A percentile compares a stretch with the other conserved stretches of the same genome.
Conservation (phyloP, 192 early-diverging fungal genomes). For the Entomortierella lignicola region DNA sequence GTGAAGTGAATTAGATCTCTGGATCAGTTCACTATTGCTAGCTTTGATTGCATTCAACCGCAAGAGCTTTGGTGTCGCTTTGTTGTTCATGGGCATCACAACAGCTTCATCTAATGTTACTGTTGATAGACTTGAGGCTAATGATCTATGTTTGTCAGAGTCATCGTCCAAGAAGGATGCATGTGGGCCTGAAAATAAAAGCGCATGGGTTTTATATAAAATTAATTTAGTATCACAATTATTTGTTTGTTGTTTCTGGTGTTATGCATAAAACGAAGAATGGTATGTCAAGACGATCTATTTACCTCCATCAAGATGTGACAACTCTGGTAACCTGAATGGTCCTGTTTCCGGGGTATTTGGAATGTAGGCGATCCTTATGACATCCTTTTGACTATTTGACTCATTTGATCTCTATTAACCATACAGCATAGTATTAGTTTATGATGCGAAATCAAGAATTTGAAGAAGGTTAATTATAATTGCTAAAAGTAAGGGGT, state of each 20-base stretch:
- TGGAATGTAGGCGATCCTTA: constrained; percentile 33
- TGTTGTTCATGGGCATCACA: constrained; percentile 20
- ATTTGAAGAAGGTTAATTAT: no score
- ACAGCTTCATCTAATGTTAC: constrained; percentile 36
- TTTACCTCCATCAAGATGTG: constrained; percentile 22
- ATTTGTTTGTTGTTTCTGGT: no score
- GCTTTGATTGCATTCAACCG: constrained; percentile 29
- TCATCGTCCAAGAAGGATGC: constrained; percentile 9
- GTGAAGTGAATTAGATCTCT: constrained; percentile 40
- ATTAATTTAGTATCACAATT: no score
- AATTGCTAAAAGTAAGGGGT: no score
- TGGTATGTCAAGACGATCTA: no score
- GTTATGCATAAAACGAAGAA: no score
- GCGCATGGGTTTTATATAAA: constrained; percentile 5
- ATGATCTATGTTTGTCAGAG: constrained; percentile 25
- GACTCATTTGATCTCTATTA: background rate
- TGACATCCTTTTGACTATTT: constrained; percentile 12
- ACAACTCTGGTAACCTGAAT: background rate
- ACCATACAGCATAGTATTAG: no score
- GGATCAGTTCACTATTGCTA: constrained; percentile 29
- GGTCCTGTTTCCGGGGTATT: background rate
- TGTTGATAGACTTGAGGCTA: constrained; percentile 35
- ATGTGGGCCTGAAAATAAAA: constrained; percentile 6
- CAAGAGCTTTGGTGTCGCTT: constrained; percentile 29
- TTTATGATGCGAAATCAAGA: no score